phyloP scores from a whole-genome alignment of 495 filamentous ascomycete species.

The Xylaria curta region DNA sequence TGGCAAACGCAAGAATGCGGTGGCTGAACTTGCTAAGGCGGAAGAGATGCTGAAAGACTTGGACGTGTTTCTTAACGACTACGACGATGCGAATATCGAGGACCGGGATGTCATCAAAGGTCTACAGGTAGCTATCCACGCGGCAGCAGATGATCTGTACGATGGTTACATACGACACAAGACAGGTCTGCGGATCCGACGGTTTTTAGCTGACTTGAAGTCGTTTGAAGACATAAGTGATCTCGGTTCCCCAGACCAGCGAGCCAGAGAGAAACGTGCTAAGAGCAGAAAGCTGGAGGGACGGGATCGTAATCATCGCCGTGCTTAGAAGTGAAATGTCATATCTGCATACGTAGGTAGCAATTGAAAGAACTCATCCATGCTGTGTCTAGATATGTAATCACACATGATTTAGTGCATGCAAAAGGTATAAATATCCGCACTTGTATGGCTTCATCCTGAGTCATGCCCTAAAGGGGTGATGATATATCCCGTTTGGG shows the following conservation, averaged over 20 bases:
- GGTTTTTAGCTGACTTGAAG: slow-evolving; percentile 55
- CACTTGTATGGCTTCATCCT: neutral
- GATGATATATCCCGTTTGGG: neutral
- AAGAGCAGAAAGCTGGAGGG: slow-evolving; percentile 5
- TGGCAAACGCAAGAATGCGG: slow-evolving; percentile 28
- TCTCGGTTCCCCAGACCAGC: slow-evolving; percentile 15
- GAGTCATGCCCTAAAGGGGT: neutral
- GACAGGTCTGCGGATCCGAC: slow-evolving; percentile 53
- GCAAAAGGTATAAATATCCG: neutral
- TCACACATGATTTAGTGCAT: neutral
- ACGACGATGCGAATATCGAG: slow-evolving; percentile 44
- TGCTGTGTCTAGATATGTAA: neutral
- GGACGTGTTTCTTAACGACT: slow-evolving; percentile 36
- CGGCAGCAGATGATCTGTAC: slow-evolving; percentile 53
- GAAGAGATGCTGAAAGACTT: slow-evolving; percentile 32
- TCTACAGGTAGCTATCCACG: slow-evolving; percentile 54
- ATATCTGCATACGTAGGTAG: slow-evolving; percentile 22
- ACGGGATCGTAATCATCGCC: slow-evolving; percentile 8
- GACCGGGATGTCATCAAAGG: slow-evolving; percentile 55
- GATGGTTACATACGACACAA: slow-evolving; percentile 51
- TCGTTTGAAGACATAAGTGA: slow-evolving; percentile 46
- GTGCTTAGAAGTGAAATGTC: slow-evolving; percentile 21
- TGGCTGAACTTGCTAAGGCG: slow-evolving; percentile 30
- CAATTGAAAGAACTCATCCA: slow-evolving; percentile 11
- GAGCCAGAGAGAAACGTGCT: slow-evolving; percentile 9